phyloP scores from a whole-genome alignment of 352 stramenopile species.

The Globisporangium mamillatum region DNA sequence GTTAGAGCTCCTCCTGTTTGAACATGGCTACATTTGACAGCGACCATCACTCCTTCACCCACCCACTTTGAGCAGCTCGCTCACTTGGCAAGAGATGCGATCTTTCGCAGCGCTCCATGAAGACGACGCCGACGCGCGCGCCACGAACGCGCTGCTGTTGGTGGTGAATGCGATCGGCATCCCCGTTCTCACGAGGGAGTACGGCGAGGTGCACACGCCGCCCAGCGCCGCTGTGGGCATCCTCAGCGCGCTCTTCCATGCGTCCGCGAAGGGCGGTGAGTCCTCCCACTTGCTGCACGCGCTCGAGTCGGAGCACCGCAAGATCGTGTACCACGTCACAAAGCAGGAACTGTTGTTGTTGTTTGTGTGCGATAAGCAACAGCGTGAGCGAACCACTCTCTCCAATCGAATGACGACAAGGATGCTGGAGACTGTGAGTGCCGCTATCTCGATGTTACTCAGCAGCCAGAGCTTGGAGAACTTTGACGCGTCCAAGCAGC shows the following conservation, averaged over 20 bases:
- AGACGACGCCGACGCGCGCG: conserved; percentile 10
- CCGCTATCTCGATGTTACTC: conserved; percentile 23
- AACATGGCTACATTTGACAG: conserved; percentile 15
- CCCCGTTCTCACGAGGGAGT: conserved; percentile 44
- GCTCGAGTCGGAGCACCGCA: conserved; percentile 31
- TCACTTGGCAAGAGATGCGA: conserved; percentile 6
- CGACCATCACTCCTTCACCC: background rate
- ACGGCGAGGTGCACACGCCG: conserved; percentile 37
- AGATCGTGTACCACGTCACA: conserved; percentile 31
- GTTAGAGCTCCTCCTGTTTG: background rate
- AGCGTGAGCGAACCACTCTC: background rate
- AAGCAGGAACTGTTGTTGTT: conserved; percentile 31
- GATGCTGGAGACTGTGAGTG: conserved; percentile 31
- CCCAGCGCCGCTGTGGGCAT: conserved; percentile 49
- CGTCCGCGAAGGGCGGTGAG: conserved; percentile 19
- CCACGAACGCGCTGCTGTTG: conserved; percentile 38
- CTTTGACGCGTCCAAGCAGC: conserved; percentile 35
- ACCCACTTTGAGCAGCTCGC: background rate
- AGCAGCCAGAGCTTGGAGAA: conserved; percentile 20
- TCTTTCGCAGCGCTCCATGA: conserved; percentile 7
- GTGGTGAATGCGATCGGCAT: conserved; percentile 48
- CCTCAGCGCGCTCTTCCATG: conserved; percentile 48
- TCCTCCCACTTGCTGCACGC: conserved; percentile 18
- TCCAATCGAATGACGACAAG: conserved; percentile 10
- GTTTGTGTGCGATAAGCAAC: conserved; percentile 25